These are phyloP conservation scores for Borovskyia barvae DNA, from an alignment of 208 protist species.

Conservation along the genomic window DNA sequence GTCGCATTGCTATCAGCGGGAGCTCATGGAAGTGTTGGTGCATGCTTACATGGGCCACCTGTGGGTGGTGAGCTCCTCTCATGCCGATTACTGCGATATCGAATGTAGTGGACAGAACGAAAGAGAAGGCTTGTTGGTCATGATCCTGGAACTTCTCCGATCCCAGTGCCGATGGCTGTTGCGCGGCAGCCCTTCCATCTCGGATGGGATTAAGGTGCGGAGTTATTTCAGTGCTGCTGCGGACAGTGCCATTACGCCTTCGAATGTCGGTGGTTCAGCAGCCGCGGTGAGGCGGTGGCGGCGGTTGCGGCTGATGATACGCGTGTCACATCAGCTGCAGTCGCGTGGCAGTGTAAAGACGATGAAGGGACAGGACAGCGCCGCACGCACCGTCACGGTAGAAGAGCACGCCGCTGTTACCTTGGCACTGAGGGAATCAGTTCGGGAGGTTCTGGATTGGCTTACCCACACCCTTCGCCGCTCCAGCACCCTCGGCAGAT, in stretches of 20 bases:
- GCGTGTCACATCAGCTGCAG: too few species aligned
- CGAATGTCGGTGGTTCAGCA: background rate
- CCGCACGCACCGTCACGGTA: background rate
- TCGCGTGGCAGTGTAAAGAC: slow-evolving; percentile 10
- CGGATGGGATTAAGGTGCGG: slow-evolving; percentile 23
- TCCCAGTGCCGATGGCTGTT: slow-evolving; percentile 31
- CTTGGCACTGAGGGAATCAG: slow-evolving; percentile 15
- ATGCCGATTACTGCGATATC: slow-evolving; percentile 12
- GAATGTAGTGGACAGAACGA: slow-evolving; percentile 25
- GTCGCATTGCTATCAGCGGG: slow-evolving; percentile 48
- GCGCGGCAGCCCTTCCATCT: slow-evolving; percentile 7
- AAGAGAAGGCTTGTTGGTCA: slow-evolving; percentile 26
- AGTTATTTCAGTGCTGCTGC: slow-evolving; percentile 24
- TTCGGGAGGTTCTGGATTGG: slow-evolving; percentile 44
- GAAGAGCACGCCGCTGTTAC: slow-evolving; percentile 7
- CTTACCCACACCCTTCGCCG: slow-evolving; percentile 30
- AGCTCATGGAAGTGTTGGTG: slow-evolving; percentile 46
- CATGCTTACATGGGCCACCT: slow-evolving; percentile 42
- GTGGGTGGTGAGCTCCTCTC: slow-evolving; percentile 19
- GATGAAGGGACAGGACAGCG: background rate
- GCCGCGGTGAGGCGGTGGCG: slow-evolving; percentile 10
- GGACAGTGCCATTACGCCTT: background rate
- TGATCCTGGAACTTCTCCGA: slow-evolving; percentile 30
- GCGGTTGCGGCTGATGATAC: slow-evolving; percentile 5
- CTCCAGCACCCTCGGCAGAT: slow-evolving; percentile 26